Percentiles rank a stretch among this genome's conserved stretches.
Conservation (phyloP, 108 stramenopile species). For the Nitzschia putrida region DNA sequence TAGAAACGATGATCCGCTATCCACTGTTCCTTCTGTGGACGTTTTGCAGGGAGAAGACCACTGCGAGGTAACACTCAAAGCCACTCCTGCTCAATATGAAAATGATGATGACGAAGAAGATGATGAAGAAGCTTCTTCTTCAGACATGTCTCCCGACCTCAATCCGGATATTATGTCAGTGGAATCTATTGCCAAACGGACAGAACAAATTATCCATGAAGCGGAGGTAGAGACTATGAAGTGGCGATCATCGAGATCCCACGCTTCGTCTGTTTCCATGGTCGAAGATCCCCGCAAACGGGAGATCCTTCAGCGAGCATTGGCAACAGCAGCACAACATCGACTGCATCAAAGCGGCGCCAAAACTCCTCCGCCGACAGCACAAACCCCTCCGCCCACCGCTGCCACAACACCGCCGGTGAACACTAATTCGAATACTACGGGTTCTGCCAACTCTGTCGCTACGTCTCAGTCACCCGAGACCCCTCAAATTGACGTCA, state of each 20-base stretch:
- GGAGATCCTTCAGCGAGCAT: constrained; percentile 17
- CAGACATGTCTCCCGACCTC: too few species aligned
- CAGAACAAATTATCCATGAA: constrained; percentile 16
- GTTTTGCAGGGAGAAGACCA: too few species aligned
- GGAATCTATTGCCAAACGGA: background rate
- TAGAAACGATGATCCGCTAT: background rate
- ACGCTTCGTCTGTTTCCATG: background rate
- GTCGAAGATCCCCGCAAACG: constrained; percentile 5
- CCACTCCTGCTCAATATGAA: background rate
- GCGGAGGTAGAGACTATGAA: constrained; percentile 2
- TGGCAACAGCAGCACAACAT: background rate
- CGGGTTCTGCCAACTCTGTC: too few species aligned
- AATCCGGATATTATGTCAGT: background rate
- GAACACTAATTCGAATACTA: too few species aligned
- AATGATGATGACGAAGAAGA: constrained; percentile 1
- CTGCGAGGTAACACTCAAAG: too few species aligned
- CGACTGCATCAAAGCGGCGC: background rate
- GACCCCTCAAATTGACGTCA: too few species aligned
- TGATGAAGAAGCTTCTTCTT: background rate
- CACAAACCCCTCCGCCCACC: background rate
- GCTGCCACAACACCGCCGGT: background rate
- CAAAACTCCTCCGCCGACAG: background rate
- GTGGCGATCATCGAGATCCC: background rate
- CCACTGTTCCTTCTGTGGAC: too few species aligned
- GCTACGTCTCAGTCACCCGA: too few species aligned